Percentiles rank a stretch among this genome's conserved stretches.
Conservation (phyloP, 2,329 filamentous ascomycete genomes). For the Tolypocladium sp. region DNA sequence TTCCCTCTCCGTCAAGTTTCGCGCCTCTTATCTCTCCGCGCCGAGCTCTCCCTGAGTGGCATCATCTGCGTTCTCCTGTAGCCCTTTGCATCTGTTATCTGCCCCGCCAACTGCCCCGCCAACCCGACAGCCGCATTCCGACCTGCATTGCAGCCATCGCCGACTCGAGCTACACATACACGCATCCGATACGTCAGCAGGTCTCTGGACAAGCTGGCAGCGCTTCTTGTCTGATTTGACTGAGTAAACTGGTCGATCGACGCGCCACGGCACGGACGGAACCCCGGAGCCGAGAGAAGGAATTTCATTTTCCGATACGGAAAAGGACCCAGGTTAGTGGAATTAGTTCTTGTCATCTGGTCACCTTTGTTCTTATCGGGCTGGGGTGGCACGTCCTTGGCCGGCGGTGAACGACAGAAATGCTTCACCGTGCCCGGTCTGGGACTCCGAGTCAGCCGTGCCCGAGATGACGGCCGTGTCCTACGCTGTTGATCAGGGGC, state of each 20-base stretch:
- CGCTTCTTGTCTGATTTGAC: not conserved
- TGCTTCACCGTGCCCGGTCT: not conserved
- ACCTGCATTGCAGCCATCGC: slow-evolving; percentile 2
- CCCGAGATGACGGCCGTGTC: not conserved
- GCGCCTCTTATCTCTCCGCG: not conserved
- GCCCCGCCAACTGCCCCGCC: not conserved
- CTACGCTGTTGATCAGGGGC: not conserved
- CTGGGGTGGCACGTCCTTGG: not conserved
- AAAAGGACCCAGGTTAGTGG: not conserved
- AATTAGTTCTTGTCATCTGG: not conserved
- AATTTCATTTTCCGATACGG: not conserved
- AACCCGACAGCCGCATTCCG: slow-evolving; percentile 4
- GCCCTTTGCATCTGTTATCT: not conserved
- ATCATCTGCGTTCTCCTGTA: not conserved
- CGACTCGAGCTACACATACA: not conserved
- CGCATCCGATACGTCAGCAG: not conserved
- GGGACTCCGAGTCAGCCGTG: not conserved
- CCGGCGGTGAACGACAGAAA: not conserved
- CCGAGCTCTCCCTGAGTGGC: not conserved
- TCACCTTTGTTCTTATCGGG: not conserved
- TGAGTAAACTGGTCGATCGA: not conserved
- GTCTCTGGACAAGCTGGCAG: not conserved
- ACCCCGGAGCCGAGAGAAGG: not conserved
- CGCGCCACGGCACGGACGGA: not conserved
- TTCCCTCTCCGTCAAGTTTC: not conserved